phyloP scores from a whole-genome alignment of 345 rosid genomes.

The Crucihimalaya himalaica region DNA sequence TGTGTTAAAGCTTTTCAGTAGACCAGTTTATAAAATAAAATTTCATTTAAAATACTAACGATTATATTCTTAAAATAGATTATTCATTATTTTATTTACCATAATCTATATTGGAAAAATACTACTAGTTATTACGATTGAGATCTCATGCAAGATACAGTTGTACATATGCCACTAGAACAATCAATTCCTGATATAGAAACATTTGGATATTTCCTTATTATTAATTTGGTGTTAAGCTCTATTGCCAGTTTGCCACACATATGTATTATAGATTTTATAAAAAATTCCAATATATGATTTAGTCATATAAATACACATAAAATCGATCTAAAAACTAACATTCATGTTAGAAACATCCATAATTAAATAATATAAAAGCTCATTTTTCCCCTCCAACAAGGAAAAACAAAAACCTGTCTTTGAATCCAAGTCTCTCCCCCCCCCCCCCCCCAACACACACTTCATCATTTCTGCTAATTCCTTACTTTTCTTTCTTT shows the following conservation, averaged over 20 bases:
- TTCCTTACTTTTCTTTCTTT: conserved; percentile 1
- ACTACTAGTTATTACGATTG: not conserved
- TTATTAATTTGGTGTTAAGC: not conserved
- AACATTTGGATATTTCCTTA: conserved; percentile 20
- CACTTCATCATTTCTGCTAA: conserved; percentile 39
- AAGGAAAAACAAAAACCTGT: conserved; percentile 49
- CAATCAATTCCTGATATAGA: conserved; percentile 18
- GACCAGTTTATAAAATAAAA: too few relatives aligned
- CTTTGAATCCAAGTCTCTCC: conserved; percentile 78
- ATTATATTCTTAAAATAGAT: not conserved
- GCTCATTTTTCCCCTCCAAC: conserved; percentile 31
- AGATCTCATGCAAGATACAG: conserved; percentile 23
- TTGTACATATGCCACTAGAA: conserved; percentile 2
- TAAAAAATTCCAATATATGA: not conserved
- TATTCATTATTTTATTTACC: not conserved
- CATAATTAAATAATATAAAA: conserved; percentile 15
- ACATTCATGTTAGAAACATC: not conserved
- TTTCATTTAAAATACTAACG: not conserved
- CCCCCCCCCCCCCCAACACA: conserved; percentile 9
- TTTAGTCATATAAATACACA: not conserved
- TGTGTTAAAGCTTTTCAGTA: not conserved
- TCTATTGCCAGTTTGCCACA: not conserved
- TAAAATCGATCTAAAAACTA: not conserved
- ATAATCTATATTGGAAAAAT: not conserved
- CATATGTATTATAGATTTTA: not conserved